Evolutionary conservation across 768 basidiomycete genomes (phyloP).

Genomic region (Boletus insuetus): DNA sequence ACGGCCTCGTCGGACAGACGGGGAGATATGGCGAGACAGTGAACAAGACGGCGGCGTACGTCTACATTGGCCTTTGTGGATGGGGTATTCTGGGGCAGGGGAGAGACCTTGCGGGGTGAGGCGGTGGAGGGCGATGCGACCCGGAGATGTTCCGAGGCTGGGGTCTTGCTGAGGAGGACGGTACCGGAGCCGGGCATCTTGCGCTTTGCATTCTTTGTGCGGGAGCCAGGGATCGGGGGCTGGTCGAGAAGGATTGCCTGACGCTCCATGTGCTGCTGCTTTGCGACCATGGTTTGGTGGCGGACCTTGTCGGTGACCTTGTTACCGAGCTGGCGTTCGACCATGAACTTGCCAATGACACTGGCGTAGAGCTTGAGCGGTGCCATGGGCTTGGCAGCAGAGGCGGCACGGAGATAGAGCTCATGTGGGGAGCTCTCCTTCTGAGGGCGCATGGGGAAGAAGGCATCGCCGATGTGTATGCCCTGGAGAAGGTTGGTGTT

Average conservation of each 20-base stretch:
- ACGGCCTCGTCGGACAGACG: slow-evolving; percentile 39
- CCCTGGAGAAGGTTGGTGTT: slow-evolving; percentile 39
- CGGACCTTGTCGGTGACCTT: slow-evolving; percentile 44
- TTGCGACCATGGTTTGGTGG: slow-evolving; percentile 44
- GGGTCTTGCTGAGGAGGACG: slow-evolving; percentile 19
- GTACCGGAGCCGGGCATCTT: slow-evolving; percentile 35
- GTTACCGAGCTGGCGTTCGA: slow-evolving; percentile 58
- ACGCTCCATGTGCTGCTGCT: slow-evolving; percentile 49
- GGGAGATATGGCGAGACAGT: slow-evolving; percentile 49
- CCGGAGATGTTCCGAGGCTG: slow-evolving; percentile 30
- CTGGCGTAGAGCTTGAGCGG: slow-evolving; percentile 74
- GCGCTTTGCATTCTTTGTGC: slow-evolving; percentile 42
- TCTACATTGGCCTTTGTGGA: slow-evolving; percentile 18
- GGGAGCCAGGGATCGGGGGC: slow-evolving; percentile 30
- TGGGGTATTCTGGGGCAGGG: slow-evolving; percentile 23
- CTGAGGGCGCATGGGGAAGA: slow-evolving; percentile 56
- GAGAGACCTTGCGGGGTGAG: slow-evolving; percentile 30
- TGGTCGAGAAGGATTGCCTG: slow-evolving; percentile 42
- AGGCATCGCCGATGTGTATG: slow-evolving; percentile 60
- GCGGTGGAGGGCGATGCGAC: slow-evolving; percentile 29
- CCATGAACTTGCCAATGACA: slow-evolving; percentile 68
- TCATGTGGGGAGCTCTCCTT: slow-evolving; percentile 63
- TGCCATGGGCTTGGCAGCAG: slow-evolving; percentile 53
- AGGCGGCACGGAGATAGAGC: slow-evolving; percentile 65
- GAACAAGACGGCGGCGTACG: slow-evolving; percentile 44